Base-by-base conservation (phyloP, 495 filamentous ascomycete genomes). In the Evansstolkia leycettana region DNA sequence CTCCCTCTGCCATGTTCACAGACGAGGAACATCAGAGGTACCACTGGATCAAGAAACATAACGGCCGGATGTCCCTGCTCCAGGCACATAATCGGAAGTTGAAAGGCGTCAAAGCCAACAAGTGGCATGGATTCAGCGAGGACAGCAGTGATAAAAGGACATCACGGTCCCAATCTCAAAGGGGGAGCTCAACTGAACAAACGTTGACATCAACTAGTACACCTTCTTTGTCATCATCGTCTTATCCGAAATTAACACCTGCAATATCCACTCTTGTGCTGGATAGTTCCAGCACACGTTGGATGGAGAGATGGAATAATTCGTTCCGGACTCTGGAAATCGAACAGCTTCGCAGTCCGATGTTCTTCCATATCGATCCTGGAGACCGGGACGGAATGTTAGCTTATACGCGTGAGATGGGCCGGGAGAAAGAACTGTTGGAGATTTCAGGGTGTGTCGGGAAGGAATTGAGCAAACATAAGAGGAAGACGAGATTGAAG, bases 301-400 rank as follows among this genome's bases (percentile, higher is more conserved):
- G 73, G 72, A 69, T 79, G 65, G 46, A 63, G 40, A 47, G 61
- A 34, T 80, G 75, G 74, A 64, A 71, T 23, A 54, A 50, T 16
- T 61, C 69, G 7, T 80, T 78, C 48, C 50, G 57, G 14, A 67
- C 56, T 0, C 60, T 77, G 34, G 64, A 70, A 25, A 79, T 80
- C 18, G 55, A 66, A 14, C 67, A 80, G 48, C 52, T 79, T 11
- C 65, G 73, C 10, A 77, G 73, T 43, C 75, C 73, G 11, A 78
- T 80, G 75, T 78, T 80, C 44, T 78, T 78, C 42, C 75, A 81
- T 52, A 54, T 75, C 13, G 75, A 79, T 40, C 75, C 75, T 0
- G 61, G 70, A 1, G 75, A 81, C 49, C 65, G 75, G 5, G 75
- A 79, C 56, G 71, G 71, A 2, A 54, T 80, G 46, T 42, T 79